These are phyloP conservation scores for Solanum pinnatisectum DNA, from an alignment of 257 asterid species.

Conservation along the genomic window DNA sequence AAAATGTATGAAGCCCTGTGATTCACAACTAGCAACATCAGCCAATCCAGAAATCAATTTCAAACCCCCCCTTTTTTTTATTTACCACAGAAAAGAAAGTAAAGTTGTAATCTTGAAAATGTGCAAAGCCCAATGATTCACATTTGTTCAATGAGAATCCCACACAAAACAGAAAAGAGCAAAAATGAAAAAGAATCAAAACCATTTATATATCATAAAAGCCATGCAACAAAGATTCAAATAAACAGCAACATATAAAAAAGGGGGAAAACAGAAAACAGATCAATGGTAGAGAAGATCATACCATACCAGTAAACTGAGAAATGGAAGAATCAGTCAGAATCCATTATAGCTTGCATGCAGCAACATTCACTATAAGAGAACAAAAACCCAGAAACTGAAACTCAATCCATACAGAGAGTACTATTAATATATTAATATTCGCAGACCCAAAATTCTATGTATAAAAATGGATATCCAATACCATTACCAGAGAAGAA, in stretches of 20 bases:
- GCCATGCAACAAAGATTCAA: background rate
- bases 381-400: background rate
- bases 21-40: background rate
- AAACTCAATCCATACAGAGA: background rate
- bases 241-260: background rate
- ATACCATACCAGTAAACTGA: background rate
- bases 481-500: background rate
- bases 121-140: background rate
- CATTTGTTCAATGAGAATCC: background rate
- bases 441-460: background rate
- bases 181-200: background rate
- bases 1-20: background rate
- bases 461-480: background rate
- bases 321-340: background rate
- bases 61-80: background rate
- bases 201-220: background rate
- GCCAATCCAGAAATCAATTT: background rate
- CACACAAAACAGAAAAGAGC: background rate
- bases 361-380: background rate
- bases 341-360: background rate
- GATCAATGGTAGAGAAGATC: background rate
- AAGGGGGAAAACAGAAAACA: background rate
- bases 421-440: background rate
- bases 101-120: background rate
- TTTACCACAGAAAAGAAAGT: background rate